These are phyloP conservation scores for Aspergillus sp. DNA, from an alignment of 2,329 filamentous ascomycete species.

Conservation along the genomic window DNA sequence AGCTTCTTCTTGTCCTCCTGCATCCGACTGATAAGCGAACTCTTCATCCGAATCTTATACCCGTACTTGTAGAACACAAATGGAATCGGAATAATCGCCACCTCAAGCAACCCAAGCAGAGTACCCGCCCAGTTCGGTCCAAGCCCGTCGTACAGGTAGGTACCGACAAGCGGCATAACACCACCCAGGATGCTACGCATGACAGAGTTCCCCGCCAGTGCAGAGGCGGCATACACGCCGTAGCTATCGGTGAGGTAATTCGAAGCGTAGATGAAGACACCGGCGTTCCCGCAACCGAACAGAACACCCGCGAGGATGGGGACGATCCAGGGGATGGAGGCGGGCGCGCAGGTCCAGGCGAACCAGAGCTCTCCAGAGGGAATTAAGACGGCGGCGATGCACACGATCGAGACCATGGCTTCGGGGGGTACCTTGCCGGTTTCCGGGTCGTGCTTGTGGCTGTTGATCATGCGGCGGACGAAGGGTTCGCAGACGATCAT, in stretches of 20 bases:
- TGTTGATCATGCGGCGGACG: slow-evolving; percentile 74
- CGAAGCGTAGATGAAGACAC: slow-evolving; percentile 77
- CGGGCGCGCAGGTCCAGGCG: slow-evolving; percentile 80
- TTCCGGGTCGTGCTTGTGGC: slow-evolving; percentile 69
- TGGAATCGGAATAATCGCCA: slow-evolving; percentile 74
- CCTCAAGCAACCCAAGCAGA: slow-evolving; percentile 70
- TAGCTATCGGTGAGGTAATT: slow-evolving; percentile 81
- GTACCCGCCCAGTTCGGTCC: slow-evolving; percentile 79
- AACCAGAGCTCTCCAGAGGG: slow-evolving; percentile 83
- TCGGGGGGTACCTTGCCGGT: slow-evolving; percentile 76
- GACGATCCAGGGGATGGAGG: slow-evolving; percentile 75
- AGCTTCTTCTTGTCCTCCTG: slow-evolving; percentile 52
- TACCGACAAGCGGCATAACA: slow-evolving; percentile 72
- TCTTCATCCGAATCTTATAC: slow-evolving; percentile 56
- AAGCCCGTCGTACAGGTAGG: slow-evolving; percentile 67
- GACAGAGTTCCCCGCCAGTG: slow-evolving; percentile 77
- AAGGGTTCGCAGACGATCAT: slow-evolving; percentile 62
- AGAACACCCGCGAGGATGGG: slow-evolving; percentile 76
- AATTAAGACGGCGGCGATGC: slow-evolving; percentile 71
- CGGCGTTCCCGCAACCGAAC: slow-evolving; percentile 74
- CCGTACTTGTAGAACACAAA: slow-evolving; percentile 71
- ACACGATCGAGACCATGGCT: slow-evolving; percentile 77
- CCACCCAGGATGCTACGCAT: slow-evolving; percentile 72
- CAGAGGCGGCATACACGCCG: slow-evolving; percentile 77
- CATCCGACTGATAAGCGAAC: slow-evolving; percentile 57